These are phyloP conservation scores for Tolypocladium ovalisporum DNA, from an alignment of 2,329 filamentous ascomycete species.

Conservation along the genomic window DNA sequence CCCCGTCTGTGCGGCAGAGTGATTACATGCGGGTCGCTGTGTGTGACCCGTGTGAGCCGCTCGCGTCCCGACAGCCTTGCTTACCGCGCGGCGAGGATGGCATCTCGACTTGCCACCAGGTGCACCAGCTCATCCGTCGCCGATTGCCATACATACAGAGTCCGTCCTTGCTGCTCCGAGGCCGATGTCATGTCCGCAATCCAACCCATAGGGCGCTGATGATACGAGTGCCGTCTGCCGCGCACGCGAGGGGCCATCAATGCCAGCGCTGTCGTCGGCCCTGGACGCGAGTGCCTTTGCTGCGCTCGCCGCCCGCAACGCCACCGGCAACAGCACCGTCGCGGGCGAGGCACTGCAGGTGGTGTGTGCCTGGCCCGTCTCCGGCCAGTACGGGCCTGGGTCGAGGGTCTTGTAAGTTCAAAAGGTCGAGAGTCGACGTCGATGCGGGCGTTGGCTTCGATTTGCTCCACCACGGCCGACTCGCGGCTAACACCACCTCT, in stretches of 20 bases:
- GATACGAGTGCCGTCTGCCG: not conserved
- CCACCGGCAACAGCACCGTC: slow-evolving; percentile 1
- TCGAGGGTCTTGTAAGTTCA: slow-evolving; percentile 33
- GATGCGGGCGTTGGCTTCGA: slow-evolving; percentile 8
- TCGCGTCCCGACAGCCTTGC: not conserved
- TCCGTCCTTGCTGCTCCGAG: not conserved
- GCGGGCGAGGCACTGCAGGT: slow-evolving; percentile 23
- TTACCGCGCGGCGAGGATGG: not conserved
- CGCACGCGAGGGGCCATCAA: not conserved
- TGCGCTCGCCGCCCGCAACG: not conserved
- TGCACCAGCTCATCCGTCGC: not conserved
- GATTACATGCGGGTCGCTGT: not conserved
- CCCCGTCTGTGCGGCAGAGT: no score
- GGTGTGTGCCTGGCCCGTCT: slow-evolving; percentile 45
- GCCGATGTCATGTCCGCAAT: not conserved
- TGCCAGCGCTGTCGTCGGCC: not conserved
- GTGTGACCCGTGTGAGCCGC: not conserved
- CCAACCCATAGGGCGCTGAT: not conserved
- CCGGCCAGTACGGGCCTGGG: slow-evolving; percentile 45
- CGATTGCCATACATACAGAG: not conserved
- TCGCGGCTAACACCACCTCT: not conserved
- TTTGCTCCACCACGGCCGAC: not conserved
- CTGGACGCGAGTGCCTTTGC: not conserved
- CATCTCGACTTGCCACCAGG: not conserved
- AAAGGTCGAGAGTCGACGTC: not conserved